Percentiles rank a stretch among this genome's conserved stretches.
These are phyloP conservation scores for Amanita polypyramis DNA, from an alignment of 768 basidiomycete species.

Conservation along the genomic window DNA sequence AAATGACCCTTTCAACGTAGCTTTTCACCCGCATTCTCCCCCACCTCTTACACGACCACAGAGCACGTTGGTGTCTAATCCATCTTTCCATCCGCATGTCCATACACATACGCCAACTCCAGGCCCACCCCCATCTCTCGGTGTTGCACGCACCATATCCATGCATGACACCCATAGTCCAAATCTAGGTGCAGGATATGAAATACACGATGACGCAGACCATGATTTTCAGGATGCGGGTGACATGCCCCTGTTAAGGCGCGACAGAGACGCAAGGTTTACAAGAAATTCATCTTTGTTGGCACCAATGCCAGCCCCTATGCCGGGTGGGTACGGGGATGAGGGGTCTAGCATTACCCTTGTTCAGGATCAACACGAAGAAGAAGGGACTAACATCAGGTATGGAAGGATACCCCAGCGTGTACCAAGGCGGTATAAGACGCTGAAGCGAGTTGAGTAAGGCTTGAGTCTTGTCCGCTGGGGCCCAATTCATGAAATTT, in stretches of 20 bases:
- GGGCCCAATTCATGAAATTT: not conserved
- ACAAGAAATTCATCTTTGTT: slow-evolving; percentile 14
- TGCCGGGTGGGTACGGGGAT: slow-evolving; percentile 36
- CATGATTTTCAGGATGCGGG: slow-evolving; percentile 39
- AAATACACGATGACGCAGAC: slow-evolving; percentile 32
- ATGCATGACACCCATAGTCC: slow-evolving; percentile 4
- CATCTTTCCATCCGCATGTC: slow-evolving; percentile 1
- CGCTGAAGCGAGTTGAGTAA: slow-evolving; percentile 84
- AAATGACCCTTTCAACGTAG: not conserved
- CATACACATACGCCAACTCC: slow-evolving; percentile 9
- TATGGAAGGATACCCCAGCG: slow-evolving; percentile 90
- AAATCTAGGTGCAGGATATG: slow-evolving; percentile 19
- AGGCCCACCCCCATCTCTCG: slow-evolving; percentile 10
- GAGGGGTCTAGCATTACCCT: slow-evolving; percentile 15
- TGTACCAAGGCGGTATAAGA: slow-evolving; percentile 85
- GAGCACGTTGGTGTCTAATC: slow-evolving; percentile 11
- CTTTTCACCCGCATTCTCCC: slow-evolving; percentile 6
- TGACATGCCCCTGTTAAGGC: slow-evolving; percentile 55
- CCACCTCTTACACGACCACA: slow-evolving; percentile 11
- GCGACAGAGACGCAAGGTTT: slow-evolving; percentile 20
- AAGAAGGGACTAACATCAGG: slow-evolving; percentile 47
- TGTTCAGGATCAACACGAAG: slow-evolving; percentile 12
- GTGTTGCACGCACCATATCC: slow-evolving; percentile 6
- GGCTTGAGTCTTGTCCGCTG: slow-evolving; percentile 27
- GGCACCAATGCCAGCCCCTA: slow-evolving; percentile 15